Evolutionary conservation across 2,329 filamentous ascomycete species (phyloP).

Genomic region (Biscogniauxia mediterranea): DNA sequence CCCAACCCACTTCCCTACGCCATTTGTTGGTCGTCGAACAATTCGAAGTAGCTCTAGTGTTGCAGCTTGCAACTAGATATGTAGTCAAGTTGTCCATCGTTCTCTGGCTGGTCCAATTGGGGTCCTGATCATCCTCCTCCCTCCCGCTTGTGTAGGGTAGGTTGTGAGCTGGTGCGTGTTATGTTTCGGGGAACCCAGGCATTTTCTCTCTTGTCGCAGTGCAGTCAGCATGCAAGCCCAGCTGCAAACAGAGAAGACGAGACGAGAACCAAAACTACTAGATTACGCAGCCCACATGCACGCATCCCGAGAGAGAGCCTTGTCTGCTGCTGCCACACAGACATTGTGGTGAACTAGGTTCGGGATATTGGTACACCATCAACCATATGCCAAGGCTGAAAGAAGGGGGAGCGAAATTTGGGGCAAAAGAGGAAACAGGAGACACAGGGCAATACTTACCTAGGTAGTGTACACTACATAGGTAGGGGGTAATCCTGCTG

Average conservation of each 20-base stretch:
- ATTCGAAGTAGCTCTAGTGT: background rate
- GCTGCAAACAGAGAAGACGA: background rate
- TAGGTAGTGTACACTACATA: too few relatives aligned
- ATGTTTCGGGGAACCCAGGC: background rate
- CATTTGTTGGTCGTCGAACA: background rate
- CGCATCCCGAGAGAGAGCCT: too few relatives aligned
- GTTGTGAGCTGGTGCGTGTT: background rate
- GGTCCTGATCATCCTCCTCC: background rate
- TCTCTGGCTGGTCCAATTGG: background rate
- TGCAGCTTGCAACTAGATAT: background rate
- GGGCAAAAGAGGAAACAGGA: background rate
- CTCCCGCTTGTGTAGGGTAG: background rate
- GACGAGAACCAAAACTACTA: background rate
- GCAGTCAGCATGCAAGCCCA: background rate
- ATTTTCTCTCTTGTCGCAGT: background rate
- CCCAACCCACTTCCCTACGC: background rate
- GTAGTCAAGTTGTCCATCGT: background rate
- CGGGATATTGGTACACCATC: too few relatives aligned
- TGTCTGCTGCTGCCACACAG: too few relatives aligned
- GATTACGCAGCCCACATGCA: background rate
- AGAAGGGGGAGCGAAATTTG: too few relatives aligned
- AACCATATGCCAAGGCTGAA: background rate
- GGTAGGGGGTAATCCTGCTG: background rate
- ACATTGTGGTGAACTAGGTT: too few relatives aligned
- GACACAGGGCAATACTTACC: too few relatives aligned